Base-by-base conservation (phyloP, 2,329 filamentous ascomycete species). In the Diaporthe nobilis region DNA sequence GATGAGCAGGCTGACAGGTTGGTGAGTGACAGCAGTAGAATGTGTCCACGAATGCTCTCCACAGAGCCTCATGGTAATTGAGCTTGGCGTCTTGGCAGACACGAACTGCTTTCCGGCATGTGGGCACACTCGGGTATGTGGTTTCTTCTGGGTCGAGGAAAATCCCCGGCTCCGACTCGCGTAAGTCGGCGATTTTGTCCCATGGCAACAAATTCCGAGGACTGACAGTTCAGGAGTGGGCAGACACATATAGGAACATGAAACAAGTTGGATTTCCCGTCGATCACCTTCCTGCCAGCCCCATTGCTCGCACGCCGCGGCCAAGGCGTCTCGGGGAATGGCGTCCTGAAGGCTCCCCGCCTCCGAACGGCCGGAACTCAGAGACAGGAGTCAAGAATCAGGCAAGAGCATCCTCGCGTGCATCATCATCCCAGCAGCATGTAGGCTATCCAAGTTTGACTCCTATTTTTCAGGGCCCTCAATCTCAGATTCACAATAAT, bases 141-240 rank as follows among this genome's bases (percentile, higher is more conserved):
- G 44, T n/a, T 51, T 25, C 22, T 51, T 53, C 13, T 68, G 63
- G 63, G 63, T 39, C 22, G 31, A 39, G 63, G 5, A 68, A 68
- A 68, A 68, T 39, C 31, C 63, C 63, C 63, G 63, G 63, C 31
- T 68, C 31, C 63, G 63, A 51, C 44, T 68, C 63, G 63, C 47
- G 63, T n/a, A 53, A 28, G 31, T 53, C 63, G 63, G 44, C 28
- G 63, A 68, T 25, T 68, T 63, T 68, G 63, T 37, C 20, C 31
- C 10, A 68, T n/a, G 28, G 22, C 44, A 68, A 25, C 20, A 51
- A 37, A 49, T 34, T 51, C 61, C 63, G 63, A 68, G 44, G 17
- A 28, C 28, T 17, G 25, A n/a, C 28, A 10, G 5, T 3, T 3
- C 63, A 68, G 47, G 2, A 42, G 31, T 37, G 28, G 61, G 17